Evolutionary conservation across 805 yeast genomes (phyloP).

Genomic region (Zygoascus flipseniorum): DNA sequence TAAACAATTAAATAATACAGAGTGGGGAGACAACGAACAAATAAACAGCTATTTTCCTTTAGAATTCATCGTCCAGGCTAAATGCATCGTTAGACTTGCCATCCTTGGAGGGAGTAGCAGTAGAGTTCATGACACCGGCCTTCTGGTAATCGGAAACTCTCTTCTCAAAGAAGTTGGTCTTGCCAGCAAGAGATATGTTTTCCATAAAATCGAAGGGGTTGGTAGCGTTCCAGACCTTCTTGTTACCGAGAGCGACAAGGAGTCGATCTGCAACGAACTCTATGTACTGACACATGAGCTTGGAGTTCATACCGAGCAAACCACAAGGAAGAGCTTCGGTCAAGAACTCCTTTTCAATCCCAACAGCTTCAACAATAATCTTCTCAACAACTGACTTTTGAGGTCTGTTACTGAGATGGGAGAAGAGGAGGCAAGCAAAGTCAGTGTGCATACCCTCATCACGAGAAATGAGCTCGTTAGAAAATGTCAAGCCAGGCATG

Average conservation of each 20-base stretch:
- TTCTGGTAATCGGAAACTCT: conserved; percentile 98
- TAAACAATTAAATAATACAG: neutral
- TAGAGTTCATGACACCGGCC: conserved; percentile 94
- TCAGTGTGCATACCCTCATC: conserved; percentile 99
- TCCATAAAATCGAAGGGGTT: conserved; percentile 99
- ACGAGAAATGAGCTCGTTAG: conserved; percentile 94
- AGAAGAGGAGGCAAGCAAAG: conserved; percentile 90
- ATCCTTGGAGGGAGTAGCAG: conserved; percentile 31
- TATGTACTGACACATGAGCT: conserved; percentile 94
- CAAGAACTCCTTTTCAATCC: conserved; percentile 87
- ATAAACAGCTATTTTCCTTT: conserved; percentile 21
- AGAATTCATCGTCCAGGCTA: conserved; percentile 90
- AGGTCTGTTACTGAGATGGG: conserved; percentile 89
- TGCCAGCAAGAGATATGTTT: conserved; percentile 95
- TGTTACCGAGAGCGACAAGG: conserved; percentile 82
- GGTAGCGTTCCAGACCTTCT: conserved; percentile 75
- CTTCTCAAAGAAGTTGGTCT: conserved; percentile 98
- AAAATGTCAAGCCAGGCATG: conserved; percentile 98
- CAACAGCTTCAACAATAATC: conserved; percentile 92
- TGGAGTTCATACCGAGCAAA: conserved; percentile 89
- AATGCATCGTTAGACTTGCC: conserved; percentile 42
- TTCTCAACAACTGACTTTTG: conserved; percentile 65
- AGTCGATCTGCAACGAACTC: conserved; percentile 97
- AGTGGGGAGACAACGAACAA: neutral
- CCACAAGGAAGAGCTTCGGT: conserved; percentile 92